Evolutionary conservation across 1,284 basidiomycete genomes (phyloP), one percentile per base, ranked within the genome.

Genomic region (Sporisorium graminicola): DNA sequence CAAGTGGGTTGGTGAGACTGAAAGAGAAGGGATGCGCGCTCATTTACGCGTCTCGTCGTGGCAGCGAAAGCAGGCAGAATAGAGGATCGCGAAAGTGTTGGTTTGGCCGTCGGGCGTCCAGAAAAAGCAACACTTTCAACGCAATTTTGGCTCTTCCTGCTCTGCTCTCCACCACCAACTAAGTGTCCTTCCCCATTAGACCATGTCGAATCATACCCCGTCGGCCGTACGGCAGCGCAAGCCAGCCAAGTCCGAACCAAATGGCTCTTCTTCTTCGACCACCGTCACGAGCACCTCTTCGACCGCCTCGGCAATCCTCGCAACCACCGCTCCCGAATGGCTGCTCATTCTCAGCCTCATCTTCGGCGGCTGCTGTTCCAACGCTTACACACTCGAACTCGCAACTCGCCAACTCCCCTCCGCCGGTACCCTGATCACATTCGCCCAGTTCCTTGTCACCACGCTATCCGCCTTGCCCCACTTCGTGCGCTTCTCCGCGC

Each of bases 311-410:
- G 59, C 62, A 5, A 57, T 76, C 44, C 35, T 63, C 8, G 44
- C 57, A 14, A 68, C 74, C 13, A 65, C 68, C 2, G 74, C 74
- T 1, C 58, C 62, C 1, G 74, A 77, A 61, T 82, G 80, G 80
- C 40, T 77, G 9, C 42, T 79, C 13, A 77, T 84, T 47, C 66
- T 84, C 35, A 61, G 63, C n/a, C 77, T 85, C 47, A 85, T 85
- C 70, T 85, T 85, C 53, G 82, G 79, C 40, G 83, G 83, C 14
- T 85, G 83, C 63, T 85, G 83, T 47, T 79, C 78, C 49, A 85
- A 85, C 64, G 84, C 83, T 13, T 80, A 65, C 46, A 74, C 74
- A 13, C 77, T 85, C 26, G 84, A 85, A 55, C 65, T 78, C 10
- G 74, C 79, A 16, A 85, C 82, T 5, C 58, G 53, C 13, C 74